Evolutionary conservation across 441 rosid species (phyloP).

Genomic region (Lepidium campestre): DNA sequence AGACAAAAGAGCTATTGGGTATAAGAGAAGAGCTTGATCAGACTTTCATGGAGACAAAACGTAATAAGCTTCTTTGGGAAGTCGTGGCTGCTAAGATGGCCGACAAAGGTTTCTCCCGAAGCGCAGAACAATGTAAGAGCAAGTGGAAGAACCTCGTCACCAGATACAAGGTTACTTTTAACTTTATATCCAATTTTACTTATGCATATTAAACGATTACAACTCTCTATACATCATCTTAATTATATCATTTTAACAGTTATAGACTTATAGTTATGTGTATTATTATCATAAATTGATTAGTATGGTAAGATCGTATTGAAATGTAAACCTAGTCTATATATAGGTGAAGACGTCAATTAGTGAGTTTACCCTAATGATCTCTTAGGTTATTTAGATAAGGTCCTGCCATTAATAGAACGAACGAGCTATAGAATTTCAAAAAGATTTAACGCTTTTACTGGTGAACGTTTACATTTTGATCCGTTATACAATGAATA

Average conservation of each 20-base stretch:
- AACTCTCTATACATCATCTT: too few relatives aligned
- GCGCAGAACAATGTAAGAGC: slow-evolving; percentile 97
- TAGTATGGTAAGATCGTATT: neutral
- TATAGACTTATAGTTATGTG: too few relatives aligned
- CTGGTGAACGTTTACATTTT: slow-evolving; percentile 17
- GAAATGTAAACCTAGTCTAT: slow-evolving; percentile 17
- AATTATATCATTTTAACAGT: too few relatives aligned
- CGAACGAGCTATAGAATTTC: slow-evolving; percentile 3
- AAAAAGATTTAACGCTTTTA: slow-evolving; percentile 12
- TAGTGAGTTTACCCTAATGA: slow-evolving; percentile 10
- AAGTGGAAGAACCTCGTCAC: slow-evolving; percentile 98
- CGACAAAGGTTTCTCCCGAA: slow-evolving; percentile 71
- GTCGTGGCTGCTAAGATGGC: slow-evolving; percentile 64
- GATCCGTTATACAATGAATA: slow-evolving; percentile 4
- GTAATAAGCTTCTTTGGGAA: slow-evolving; percentile 91
- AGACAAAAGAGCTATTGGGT: slow-evolving; percentile 72
- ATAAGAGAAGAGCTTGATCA: slow-evolving; percentile 84
- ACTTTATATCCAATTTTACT: too few relatives aligned
- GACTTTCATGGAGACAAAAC: slow-evolving; percentile 86
- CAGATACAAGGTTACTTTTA: slow-evolving; percentile 94
- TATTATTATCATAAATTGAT: neutral
- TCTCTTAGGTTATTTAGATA: slow-evolving; percentile 11
- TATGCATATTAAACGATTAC: too few relatives aligned
- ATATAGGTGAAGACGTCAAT: too few relatives aligned
- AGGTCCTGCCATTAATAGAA: slow-evolving; percentile 5